Evolutionary conservation across 345 rosid genomes (phyloP), one percentile per base, ranked within the genome.

Genomic region (Brassica carinata): DNA sequence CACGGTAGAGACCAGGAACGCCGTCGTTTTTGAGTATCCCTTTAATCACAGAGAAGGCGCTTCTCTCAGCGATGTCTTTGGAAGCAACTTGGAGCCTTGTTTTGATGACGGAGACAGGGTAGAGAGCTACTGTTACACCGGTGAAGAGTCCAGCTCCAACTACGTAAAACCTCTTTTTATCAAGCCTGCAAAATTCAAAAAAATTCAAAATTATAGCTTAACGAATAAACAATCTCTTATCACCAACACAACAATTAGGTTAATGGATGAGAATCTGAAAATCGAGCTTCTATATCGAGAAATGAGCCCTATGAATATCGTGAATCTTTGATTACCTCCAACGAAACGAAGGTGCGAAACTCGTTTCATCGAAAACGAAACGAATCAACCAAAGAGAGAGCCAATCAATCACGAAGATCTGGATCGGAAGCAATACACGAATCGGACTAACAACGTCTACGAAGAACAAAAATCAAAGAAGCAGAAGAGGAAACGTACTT

Each of bases 71-170:
- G 8, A 92, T 84, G 17, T 92, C 95, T 85, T 73, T 92, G 33
- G 99, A 79, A 78, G 98, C 98, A 83, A 96, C 98, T 88, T 94
- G 98, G 72, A 93, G 89, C 82, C 99, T 88, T 13, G 99, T 96
- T 82, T 96, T 96, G 26, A 96, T 84, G 14, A 96, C 97, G 43
- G 97, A 92, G 18, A 94, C 89, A 7, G 98, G 99, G 79, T 96
- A 96, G 29, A 96, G 69, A 73, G 93, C 98, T 59, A 94, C 93
- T 0, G 99, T 92, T 74, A 96, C 77, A 79, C 98, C 99, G 1
- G 99, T 92, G 87, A 96, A 96, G 73, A 96, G 87, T 13, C 98
- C 99, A 51, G 99, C 98, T 78, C 99, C 99, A 29, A 84, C 89
- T 58, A 90, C 89, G 77, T 93, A 96, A 84, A 96, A 93, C 86